Evolutionary conservation across 2,329 filamentous ascomycete species (phyloP).

Genomic region (Fusarium chlamydosporum): DNA sequence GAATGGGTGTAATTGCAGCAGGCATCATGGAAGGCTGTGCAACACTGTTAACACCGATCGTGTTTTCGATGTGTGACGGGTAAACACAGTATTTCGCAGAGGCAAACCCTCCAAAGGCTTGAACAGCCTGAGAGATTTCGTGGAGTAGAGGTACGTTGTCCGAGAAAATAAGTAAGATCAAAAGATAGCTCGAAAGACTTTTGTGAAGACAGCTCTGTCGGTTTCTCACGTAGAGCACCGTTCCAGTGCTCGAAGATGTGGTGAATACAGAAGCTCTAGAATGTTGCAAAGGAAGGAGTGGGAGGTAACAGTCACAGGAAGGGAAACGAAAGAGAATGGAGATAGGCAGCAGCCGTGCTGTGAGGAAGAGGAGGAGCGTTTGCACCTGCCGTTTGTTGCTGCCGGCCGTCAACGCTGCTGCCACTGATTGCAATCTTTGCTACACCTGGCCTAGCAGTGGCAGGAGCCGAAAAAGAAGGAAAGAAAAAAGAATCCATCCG

Average conservation of each 20-base stretch:
- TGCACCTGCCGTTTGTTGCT: constrained; percentile 22
- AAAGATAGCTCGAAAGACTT: neutral
- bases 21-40: constrained; percentile 8
- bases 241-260: neutral
- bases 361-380: constrained; percentile 9
- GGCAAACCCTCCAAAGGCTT: neutral
- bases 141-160: neutral
- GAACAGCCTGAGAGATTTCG: too few species aligned
- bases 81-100: neutral
- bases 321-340: neutral
- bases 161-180: too few species aligned
- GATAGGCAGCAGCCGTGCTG: constrained; percentile 10
- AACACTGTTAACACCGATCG: neutral
- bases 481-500: too few species aligned
- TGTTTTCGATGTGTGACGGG: neutral
- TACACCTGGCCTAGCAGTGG: neutral
- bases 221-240: neutral
- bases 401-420: constrained; percentile 19
- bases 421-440: constrained; percentile 6
- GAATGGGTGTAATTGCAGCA: neutral
- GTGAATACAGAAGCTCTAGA: neutral
- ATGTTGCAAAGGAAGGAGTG: neutral
- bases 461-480: neutral
- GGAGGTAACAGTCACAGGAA: neutral
- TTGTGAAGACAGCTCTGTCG: neutral